Evolutionary conservation across 441 rosid genomes (phyloP), one percentile per base, ranked within the genome.

Genomic region (Dalechampia spathulata): DNA sequence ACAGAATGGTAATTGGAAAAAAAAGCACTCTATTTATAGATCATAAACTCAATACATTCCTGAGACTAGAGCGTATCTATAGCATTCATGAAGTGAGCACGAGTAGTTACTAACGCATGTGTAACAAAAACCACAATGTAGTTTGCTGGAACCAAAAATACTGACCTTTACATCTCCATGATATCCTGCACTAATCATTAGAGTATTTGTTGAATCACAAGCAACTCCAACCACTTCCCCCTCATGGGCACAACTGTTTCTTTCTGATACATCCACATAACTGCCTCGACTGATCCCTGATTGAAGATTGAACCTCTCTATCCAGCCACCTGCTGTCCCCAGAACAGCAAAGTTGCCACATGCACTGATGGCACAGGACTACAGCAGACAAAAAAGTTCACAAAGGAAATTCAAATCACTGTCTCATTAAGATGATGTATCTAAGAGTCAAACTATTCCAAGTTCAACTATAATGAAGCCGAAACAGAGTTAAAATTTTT

Each of bases 321-420:
- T 83, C 94, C 92, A 94, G 64, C 99, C 99, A 74, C 94, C 75
- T 0, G 88, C 83, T 19, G 96, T 90, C 65, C 99, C 99, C 1
- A 94, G 72, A 59, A 94, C 75, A 43, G 95, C 94, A 76, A 90
- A 90, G 76, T 94, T 90, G 64, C 99, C 97, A 68, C 99, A 93
- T 9, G 97, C 94, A 75, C 95, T 93, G 52, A 93, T 90, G 47
- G 88, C 60, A 57, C 99, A 93, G 38, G 90, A 93, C 99, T 93
- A 59, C 56, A 25, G 30, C 55, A 60, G 47, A 30, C 8, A 38
- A 46, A 23, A 61, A 60, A 28, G 46, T 32, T 61, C 11, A 41
- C 23, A 41, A 41, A 57, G 49, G 51, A 8, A 42, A 25, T 23
- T 25, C 47, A 11, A 45, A 30, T 30, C 8, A 3, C 34, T 8